Evolutionary conservation across 352 stramenopile genomes (phyloP), one percentile per base, ranked within the genome.

Genomic region (Phytopythium mirpurense): DNA sequence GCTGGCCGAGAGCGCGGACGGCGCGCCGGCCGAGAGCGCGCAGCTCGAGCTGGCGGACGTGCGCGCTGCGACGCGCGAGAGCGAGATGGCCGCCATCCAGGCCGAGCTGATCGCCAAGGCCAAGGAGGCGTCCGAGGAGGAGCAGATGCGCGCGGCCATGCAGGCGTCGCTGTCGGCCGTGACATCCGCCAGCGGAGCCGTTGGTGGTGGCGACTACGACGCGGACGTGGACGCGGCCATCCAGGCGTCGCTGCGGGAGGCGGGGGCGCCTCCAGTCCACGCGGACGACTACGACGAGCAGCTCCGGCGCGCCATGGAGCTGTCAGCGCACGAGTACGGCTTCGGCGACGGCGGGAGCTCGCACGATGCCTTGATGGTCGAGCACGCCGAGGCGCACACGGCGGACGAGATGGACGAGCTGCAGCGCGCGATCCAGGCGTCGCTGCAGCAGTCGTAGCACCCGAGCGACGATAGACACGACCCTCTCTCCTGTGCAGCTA

Each of bases 401-500:
- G 45, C 38, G 1, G 36, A 93, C 56, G 76, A 89, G 46, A 76
- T 86, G 61, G 81, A 89, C 44, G 80, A 89, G 44, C 65, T 93
- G 23, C 83, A 91, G 46, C 78, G 70, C 26, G 83, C 83, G n/a
- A 91, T 93, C 43, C 80, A 90, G 52, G 78, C 76, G 19, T 93
- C 83, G 21, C 54, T 93, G 36, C 56, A 82, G 42, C 67, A 83
- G 51, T 67, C 68, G 14, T 88, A 53, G 44, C 27, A 11, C 23
- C 43, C 12, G 11, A 10, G 14, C 16, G 29, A 36, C 18, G 7
- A 31, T 40, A 27, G n/a, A 41, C 32, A 19, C 38, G 19, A 31
- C 19, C 26, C 15, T n/a, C 9, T 24, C 24, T 36, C 14, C 24
- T 24, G 36, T 36, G 29, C 29, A 24, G n/a, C 38, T 44, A 24